Evolutionary conservation across 768 basidiomycete genomes (phyloP).

Genomic region (Porpolomopsis calyptriformis): DNA sequence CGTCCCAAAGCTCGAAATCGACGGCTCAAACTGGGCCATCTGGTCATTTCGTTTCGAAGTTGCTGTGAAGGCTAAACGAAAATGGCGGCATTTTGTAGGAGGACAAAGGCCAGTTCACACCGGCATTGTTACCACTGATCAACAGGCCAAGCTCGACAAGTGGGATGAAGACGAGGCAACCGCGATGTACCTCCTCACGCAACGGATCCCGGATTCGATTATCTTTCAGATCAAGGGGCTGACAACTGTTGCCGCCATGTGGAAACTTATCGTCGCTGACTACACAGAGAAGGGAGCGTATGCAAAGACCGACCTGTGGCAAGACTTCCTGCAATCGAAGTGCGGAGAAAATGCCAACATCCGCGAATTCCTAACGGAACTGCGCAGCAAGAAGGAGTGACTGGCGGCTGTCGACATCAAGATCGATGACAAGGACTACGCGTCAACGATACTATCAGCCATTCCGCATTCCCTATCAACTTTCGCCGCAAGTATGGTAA

Average conservation of each 20-base stretch:
- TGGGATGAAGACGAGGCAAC: constrained; percentile 29
- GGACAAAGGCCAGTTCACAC: constrained; percentile 8
- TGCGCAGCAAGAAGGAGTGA: constrained; percentile 17
- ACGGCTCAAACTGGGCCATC: constrained; percentile 24
- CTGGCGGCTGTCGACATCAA: constrained; percentile 19
- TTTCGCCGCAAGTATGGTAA: constrained; percentile 19
- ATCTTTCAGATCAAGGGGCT: constrained; percentile 17
- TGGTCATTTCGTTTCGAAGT: constrained; percentile 18
- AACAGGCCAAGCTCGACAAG: constrained; percentile 3
- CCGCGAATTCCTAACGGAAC: constrained; percentile 17
- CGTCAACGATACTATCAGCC: constrained; percentile 22
- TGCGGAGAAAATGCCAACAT: constrained; percentile 22
- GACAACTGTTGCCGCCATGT: constrained; percentile 19
- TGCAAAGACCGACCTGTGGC: constrained; percentile 19
- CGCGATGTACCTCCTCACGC: constrained; percentile 21
- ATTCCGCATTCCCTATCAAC: constrained; percentile 18
- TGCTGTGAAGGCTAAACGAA: constrained; percentile 20
- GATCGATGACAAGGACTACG: constrained; percentile 23
- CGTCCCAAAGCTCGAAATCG: constrained; percentile 23
- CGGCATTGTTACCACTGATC: constrained; percentile 2
- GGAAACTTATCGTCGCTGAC: constrained; percentile 22
- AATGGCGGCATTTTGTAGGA: constrained; percentile 22
- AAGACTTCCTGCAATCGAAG: constrained; percentile 19
- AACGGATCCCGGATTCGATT: constrained; percentile 23
- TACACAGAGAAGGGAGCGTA: constrained; percentile 24